Evolutionary conservation across 2,329 filamentous ascomycete genomes (phyloP), one percentile per base, ranked within the genome.

Genomic region (Pseudogymnoascus sp.): DNA sequence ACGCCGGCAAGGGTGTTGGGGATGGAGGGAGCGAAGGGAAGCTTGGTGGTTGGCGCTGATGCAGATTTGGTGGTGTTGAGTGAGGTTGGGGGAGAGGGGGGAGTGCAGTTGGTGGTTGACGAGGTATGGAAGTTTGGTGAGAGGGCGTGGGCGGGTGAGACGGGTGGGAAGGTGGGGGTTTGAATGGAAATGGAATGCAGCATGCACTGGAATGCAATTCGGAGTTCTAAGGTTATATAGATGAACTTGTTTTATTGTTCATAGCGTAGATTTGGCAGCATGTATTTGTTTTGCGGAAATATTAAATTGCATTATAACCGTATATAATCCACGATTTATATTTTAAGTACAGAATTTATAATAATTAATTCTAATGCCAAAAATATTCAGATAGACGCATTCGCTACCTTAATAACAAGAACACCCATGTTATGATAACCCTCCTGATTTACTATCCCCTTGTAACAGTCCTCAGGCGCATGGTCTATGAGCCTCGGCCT

Each of bases 61-160:
- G 86, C 85, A 5, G 86, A 88, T 72, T 71, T 93, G 58, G 82
- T 91, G 36, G 81, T 93, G 15, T 74, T 93, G 36, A 83, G 83
- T 4, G 80, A 88, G 62, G 72, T 75, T 21, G 74, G 71, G 54
- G 74, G 66, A 7, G 74, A 74, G 41, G 79, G 79, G 9, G 71
- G 67, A 39, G 77, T 74, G 64, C 79, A 78, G 62, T 74, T 93
- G 40, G 76, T 81, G 9, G 78, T 92, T n/a, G 86, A 90, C 63
- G 83, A 90, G 73, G 88, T 91, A 17, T 92, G 88, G 88, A 92
- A 92, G 74, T 90, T 90, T 76, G 88, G 89, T 5, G 74, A 74
- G 36, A 77, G 78, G 66, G 79, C 87, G 2, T 77, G 54, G 54
- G 35, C 13, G 4, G 13, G 24, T 2, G 41, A 31, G 41, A 13